Conservation (phyloP, 2,329 filamentous ascomycete species). For the Myriosclerotinia curreyana region DNA sequence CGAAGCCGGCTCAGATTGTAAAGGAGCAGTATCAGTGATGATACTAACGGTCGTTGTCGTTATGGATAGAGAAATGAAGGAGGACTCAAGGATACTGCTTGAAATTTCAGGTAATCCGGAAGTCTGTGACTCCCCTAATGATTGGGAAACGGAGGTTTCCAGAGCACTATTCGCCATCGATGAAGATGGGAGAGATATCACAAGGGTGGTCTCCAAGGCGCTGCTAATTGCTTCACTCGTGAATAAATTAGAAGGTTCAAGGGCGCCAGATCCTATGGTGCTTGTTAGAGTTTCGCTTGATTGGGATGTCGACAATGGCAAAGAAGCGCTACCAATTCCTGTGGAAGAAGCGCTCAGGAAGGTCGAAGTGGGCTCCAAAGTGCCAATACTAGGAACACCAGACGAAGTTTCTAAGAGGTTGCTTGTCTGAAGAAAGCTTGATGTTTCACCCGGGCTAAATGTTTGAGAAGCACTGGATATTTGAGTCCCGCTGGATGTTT, state of each 20-base stretch:
- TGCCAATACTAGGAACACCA: not conserved
- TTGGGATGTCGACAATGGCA: not conserved
- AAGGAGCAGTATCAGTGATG: not conserved
- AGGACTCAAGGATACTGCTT: not conserved
- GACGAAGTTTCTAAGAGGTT: not conserved
- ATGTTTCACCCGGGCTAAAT: not conserved
- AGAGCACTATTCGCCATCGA: not conserved
- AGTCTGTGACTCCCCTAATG: not conserved
- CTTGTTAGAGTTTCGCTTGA: not conserved
- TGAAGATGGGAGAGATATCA: not conserved
- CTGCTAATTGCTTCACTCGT: not conserved
- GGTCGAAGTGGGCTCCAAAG: not conserved
- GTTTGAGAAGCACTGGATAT: not conserved
- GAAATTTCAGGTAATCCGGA: not conserved
- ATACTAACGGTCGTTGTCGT: not conserved
- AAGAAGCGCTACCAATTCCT: not conserved
- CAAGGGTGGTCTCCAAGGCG: not conserved
- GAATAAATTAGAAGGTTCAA: not conserved
- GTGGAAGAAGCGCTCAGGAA: not conserved
- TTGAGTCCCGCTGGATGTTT: not conserved
- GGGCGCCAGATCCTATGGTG: not conserved
- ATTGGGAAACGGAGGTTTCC: not conserved
- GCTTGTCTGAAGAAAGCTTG: not conserved
- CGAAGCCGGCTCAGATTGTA: slow-evolving; percentile 1
- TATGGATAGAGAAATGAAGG: not conserved